phyloP scores from a whole-genome alignment of 768 basidiomycete species.

The Lactifluus volemus region DNA sequence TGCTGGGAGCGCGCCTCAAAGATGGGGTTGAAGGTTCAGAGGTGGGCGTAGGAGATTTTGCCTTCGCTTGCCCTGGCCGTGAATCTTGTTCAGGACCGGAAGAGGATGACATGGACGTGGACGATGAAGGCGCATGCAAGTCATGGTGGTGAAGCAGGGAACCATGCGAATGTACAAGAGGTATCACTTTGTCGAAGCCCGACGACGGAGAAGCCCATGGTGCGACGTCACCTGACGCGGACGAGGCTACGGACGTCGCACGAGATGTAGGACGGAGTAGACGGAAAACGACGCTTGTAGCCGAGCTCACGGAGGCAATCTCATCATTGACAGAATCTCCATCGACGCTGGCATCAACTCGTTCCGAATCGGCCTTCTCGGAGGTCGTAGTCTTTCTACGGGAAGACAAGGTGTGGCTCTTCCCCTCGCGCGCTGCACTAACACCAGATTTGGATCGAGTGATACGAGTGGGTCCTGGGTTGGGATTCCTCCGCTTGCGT shows the following conservation, averaged over 20 bases:
- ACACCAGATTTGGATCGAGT: conserved; percentile 22
- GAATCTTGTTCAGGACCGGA: neutral
- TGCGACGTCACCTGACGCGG: conserved; percentile 20
- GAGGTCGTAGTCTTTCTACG: neutral
- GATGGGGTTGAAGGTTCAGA: conserved; percentile 7
- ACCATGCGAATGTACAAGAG: conserved; percentile 24
- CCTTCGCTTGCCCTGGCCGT: conserved; percentile 11
- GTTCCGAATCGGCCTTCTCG: neutral
- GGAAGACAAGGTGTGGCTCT: neutral
- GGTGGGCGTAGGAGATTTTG: conserved; percentile 1
- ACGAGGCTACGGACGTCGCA: conserved; percentile 42
- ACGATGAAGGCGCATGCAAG: conserved; percentile 11
- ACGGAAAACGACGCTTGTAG: conserved; percentile 31
- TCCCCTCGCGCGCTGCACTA: conserved; percentile 2
- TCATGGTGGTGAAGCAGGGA: conserved; percentile 25
- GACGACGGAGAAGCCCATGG: conserved; percentile 22
- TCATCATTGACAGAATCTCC: conserved; percentile 19
- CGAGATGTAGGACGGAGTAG: conserved; percentile 28
- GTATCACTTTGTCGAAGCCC: conserved; percentile 7
- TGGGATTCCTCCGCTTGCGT: conserved; percentile 23
- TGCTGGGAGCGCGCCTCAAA: neutral
- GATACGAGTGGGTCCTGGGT: conserved; percentile 14
- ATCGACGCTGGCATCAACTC: conserved; percentile 8
- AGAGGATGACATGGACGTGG: conserved; percentile 1
- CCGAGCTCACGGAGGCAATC: conserved; percentile 29